Evolutionary conservation across 306 rosid species (phyloP).

Genomic region (Vigna mungo): DNA sequence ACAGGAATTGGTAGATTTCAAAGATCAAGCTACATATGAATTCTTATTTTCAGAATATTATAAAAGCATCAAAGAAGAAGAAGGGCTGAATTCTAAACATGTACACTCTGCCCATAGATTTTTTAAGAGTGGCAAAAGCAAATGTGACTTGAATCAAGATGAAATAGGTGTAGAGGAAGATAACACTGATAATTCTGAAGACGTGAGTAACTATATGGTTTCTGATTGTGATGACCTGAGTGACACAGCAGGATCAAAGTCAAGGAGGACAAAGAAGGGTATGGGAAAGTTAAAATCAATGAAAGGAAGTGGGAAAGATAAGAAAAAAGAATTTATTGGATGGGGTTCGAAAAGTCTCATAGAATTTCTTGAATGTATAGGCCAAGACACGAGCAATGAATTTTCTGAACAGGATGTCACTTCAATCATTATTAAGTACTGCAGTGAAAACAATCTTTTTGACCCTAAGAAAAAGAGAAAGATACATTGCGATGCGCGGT

Average conservation of each 20-base stretch:
- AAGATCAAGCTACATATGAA: constrained; percentile 61
- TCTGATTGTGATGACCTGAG: constrained; percentile 64
- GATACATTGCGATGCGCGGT: constrained; percentile 62
- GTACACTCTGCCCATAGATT: constrained; percentile 46
- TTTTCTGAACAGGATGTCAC: constrained; percentile 68
- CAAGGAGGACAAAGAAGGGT: constrained; percentile 48
- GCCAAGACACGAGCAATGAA: constrained; percentile 54
- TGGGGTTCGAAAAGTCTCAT: constrained; percentile 74
- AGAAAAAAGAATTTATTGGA: constrained; percentile 65
- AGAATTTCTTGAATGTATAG: constrained; percentile 63
- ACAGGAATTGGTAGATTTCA: constrained; percentile 66
- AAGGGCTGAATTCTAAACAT: constrained; percentile 55
- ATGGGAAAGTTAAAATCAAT: constrained; percentile 44
- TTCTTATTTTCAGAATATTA: constrained; percentile 64
- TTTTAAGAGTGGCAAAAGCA: constrained; percentile 53
- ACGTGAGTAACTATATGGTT: constrained; percentile 42
- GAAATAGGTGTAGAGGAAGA: constrained; percentile 50
- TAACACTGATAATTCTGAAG: constrained; percentile 53
- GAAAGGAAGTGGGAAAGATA: constrained; percentile 51
- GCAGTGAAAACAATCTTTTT: constrained; percentile 68
- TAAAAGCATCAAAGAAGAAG: constrained; percentile 57
- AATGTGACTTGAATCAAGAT: constrained; percentile 41
- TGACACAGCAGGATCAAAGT: constrained; percentile 40
- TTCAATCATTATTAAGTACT: constrained; percentile 62
- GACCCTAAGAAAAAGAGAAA: constrained; percentile 64